Evolutionary conservation across 2,329 filamentous ascomycete species (phyloP).

Genomic region (Ceratocystis colombiana): DNA sequence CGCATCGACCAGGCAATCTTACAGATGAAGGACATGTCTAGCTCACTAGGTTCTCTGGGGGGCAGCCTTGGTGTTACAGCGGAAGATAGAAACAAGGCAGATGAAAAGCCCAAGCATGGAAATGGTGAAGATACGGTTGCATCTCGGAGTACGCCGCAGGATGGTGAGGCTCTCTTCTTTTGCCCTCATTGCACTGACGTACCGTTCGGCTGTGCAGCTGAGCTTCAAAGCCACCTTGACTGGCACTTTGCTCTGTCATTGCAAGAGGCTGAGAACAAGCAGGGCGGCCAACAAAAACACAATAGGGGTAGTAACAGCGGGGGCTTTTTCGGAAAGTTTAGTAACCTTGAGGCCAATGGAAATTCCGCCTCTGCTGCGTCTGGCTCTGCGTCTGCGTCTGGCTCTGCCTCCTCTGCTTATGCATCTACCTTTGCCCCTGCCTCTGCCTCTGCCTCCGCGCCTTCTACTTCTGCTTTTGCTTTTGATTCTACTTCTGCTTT

Average conservation of each 20-base stretch:
- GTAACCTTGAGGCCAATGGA: not conserved
- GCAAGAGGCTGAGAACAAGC: constrained; percentile 44
- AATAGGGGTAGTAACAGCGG: not conserved
- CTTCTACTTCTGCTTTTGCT: not conserved
- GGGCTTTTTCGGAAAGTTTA: not conserved
- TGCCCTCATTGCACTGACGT: constrained; percentile 18
- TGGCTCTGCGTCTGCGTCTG: not conserved
- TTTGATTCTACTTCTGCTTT: not conserved
- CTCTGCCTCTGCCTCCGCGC: not conserved
- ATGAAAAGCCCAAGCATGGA: not conserved
- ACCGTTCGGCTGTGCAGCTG: constrained; percentile 36
- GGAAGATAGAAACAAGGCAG: not conserved
- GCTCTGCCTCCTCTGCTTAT: too few species aligned
- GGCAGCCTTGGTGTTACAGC: too few species aligned
- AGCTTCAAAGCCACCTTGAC: constrained; percentile 68
- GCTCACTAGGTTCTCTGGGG: not conserved
- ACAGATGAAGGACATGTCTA: not conserved
- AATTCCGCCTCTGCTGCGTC: not conserved
- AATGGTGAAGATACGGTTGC: not conserved
- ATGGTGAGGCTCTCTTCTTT: constrained; percentile 17
- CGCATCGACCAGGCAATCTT: not conserved
- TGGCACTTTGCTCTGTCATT: constrained; percentile 92
- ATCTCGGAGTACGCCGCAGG: not conserved
- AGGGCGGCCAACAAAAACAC: constrained; percentile 8
- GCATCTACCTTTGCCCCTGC: not conserved